These are phyloP conservation scores for Diaporthe velutina DNA, from an alignment of 2,329 filamentous ascomycete genomes.

Conservation along the genomic window DNA sequence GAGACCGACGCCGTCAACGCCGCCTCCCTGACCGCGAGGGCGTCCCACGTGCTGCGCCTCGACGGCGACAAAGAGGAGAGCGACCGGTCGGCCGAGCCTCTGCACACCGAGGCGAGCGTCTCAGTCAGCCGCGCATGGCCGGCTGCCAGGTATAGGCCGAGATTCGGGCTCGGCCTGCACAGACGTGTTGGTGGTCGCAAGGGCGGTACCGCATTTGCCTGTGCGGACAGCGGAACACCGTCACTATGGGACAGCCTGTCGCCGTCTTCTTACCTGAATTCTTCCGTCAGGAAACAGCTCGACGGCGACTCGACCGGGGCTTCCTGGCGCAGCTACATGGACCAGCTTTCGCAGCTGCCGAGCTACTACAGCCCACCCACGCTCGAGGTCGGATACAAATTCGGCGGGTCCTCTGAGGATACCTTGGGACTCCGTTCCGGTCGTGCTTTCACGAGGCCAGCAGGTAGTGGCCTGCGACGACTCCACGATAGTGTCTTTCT, in stretches of 20 bases:
- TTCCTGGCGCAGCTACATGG: constrained; percentile 40
- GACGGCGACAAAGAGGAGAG: constrained; percentile 39
- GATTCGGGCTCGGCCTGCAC: constrained; percentile 50
- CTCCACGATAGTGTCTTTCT: constrained; percentile 52
- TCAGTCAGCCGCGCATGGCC: constrained; percentile 43
- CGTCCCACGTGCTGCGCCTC: constrained; percentile 51
- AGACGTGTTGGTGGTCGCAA: constrained; percentile 45
- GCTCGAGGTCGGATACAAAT: constrained; percentile 57
- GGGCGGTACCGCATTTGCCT: constrained; percentile 53
- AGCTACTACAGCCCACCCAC: constrained; percentile 48
- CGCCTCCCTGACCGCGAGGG: constrained; percentile 51
- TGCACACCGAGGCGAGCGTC: constrained; percentile 53
- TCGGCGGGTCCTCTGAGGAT: constrained; percentile 43
- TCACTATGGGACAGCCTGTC: constrained; percentile 16
- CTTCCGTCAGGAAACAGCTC: background rate
- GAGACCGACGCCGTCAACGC: constrained; percentile 56
- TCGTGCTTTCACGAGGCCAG: constrained; percentile 48
- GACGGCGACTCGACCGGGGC: background rate
- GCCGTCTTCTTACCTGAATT: background rate
- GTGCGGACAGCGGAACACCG: constrained; percentile 57
- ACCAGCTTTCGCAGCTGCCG: constrained; percentile 10
- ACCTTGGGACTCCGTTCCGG: constrained; percentile 48
- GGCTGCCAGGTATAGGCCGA: constrained; percentile 42
- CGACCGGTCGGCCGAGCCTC: constrained; percentile 43
- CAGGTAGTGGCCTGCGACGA: constrained; percentile 52